Base-by-base conservation (phyloP, 208 protist species). In the Acanthamoeba healyi region DNA sequence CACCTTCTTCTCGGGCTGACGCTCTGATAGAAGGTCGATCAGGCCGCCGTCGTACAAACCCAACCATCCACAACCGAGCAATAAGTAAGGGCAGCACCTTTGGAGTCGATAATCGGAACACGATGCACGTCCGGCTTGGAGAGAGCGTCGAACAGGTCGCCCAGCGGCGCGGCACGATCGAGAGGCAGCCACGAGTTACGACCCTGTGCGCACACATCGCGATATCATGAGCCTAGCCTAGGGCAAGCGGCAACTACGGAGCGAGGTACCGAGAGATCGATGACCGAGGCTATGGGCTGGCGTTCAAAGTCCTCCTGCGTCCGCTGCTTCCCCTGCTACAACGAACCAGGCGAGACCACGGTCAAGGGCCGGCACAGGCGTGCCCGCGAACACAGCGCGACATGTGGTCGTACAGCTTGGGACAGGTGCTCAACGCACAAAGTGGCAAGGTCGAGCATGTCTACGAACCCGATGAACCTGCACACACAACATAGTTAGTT, bases 391-490 rank as follows among this genome's bases (percentile, higher is more conserved):
- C 0, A 12, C 38, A 89, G 32, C 19, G 82, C 17, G 17, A 26
- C 65, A 14, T 79, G 67, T 10, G 7, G 51, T 10, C n/a, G n/a
- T 70, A 89, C 46, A 1, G 51, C 29, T 15, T 19, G 44, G 22
- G 10, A 40, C 14, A 92, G 38, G 5, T 77, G n/a, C 2, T 70
- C 86, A 32, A 92, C 61, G 29, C 86, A 92, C 14, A 77, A 32
- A 14, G 61, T 92, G 0, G 65, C 86, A 14, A 92, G 46, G 40
- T 92, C 86, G n/a, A 92, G 65, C 86, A 92, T 74, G 46, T 92
- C 86, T 5, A 92, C 65, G n/a, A 92, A 92, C 19, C 86, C 86
- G 29, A 92, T 92, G 56, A 77, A 92, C 32, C 86, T 92, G 56
- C n/a, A n/a, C n/a, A n/a, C n/a, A n/a, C n/a, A n/a, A n/a, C n/a